Conservation (phyloP, 2,329 filamentous ascomycete species). For the Tolypocladium album region DNA sequence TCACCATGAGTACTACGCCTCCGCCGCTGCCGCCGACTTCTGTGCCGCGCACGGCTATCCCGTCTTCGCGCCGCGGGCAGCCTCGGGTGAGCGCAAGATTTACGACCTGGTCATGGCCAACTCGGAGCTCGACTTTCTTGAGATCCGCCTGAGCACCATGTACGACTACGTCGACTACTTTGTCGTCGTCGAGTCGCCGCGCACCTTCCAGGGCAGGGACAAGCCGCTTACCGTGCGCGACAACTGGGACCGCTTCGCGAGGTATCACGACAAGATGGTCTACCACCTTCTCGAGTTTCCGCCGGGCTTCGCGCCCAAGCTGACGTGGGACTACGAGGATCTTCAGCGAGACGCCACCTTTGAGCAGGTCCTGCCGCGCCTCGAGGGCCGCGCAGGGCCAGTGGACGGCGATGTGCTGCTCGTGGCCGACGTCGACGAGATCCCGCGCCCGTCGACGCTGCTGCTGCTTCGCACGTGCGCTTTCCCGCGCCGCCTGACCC, state of each 20-base stretch:
- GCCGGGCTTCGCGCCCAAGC: conserved; percentile 22
- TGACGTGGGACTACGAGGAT: conserved; percentile 39
- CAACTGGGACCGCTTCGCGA: conserved; percentile 39
- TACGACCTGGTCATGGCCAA: conserved; percentile 52
- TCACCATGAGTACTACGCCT: conserved; percentile 1
- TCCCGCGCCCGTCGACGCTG: conserved; percentile 40
- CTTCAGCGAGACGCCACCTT: conserved; percentile 47
- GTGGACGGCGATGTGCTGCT: conserved; percentile 42
- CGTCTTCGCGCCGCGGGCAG: conserved; percentile 14
- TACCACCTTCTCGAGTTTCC: conserved; percentile 42
- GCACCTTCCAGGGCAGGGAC: conserved; percentile 44
- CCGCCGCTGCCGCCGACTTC: conserved; percentile 8
- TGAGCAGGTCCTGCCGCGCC: conserved; percentile 40
- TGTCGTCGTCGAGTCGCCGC: conserved; percentile 47
- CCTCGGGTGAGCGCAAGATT: conserved; percentile 16
- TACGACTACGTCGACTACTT: conserved; percentile 53
- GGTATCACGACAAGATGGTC: conserved; percentile 50
- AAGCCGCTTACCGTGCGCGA: conserved; percentile 44
- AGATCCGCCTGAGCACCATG: conserved; percentile 50
- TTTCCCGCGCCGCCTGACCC: conserved; percentile 41
- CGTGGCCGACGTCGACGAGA: conserved; percentile 53
- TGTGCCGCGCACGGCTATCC: conserved; percentile 22
- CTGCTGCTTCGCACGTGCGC: conserved; percentile 36
- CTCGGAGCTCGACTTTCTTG: conserved; percentile 54
- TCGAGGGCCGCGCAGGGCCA: conserved; percentile 31